phyloP scores from a whole-genome alignment of 208 protist genomes.

The Trypanosoma scelopori region DNA sequence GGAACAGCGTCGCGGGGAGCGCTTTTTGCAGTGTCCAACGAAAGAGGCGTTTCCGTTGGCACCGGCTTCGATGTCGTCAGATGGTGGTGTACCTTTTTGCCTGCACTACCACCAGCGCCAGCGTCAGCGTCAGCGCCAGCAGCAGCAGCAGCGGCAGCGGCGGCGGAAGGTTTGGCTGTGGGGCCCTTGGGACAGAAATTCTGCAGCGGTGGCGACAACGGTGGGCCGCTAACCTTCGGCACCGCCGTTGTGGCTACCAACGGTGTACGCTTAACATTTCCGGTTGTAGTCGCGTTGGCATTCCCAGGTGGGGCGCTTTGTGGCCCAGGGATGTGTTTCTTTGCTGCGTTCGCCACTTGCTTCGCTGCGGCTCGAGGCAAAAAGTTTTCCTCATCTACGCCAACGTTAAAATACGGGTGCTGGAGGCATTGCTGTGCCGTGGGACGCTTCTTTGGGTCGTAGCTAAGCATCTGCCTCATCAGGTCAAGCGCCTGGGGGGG shows the following conservation, averaged over 20 bases:
- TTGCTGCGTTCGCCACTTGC: conserved; percentile 49
- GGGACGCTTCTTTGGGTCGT: conserved; percentile 94
- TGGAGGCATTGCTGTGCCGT: conserved; percentile 94
- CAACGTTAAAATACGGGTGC: conserved; percentile 90
- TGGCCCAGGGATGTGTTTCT: conserved; percentile 27
- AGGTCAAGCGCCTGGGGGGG: conserved; percentile 92
- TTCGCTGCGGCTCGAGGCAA: conserved; percentile 40
- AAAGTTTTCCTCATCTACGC: conserved; percentile 54
- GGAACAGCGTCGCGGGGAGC: not conserved
- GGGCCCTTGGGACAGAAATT: conserved; percentile 2
- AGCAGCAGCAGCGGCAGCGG: conserved; percentile 8
- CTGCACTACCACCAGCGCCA: too few relatives aligned
- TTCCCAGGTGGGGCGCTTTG: conserved; percentile 55
- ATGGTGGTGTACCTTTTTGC: not conserved
- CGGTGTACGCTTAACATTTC: conserved; percentile 1
- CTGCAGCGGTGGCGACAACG: conserved; percentile 17
- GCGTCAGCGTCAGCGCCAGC: too few relatives aligned
- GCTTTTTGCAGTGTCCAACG: not conserved
- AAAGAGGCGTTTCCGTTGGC: not conserved
- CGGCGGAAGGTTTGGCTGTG: not conserved
- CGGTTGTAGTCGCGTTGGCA: not conserved
- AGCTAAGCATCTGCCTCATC: conserved; percentile 91
- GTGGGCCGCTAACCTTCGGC: conserved; percentile 13
- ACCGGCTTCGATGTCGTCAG: not conserved
- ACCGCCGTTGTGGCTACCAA: conserved; percentile 19